Evolutionary conservation across 441 rosid genomes (phyloP), one percentile per base, ranked within the genome.

Genomic region (Gossypium schwendimanii): DNA sequence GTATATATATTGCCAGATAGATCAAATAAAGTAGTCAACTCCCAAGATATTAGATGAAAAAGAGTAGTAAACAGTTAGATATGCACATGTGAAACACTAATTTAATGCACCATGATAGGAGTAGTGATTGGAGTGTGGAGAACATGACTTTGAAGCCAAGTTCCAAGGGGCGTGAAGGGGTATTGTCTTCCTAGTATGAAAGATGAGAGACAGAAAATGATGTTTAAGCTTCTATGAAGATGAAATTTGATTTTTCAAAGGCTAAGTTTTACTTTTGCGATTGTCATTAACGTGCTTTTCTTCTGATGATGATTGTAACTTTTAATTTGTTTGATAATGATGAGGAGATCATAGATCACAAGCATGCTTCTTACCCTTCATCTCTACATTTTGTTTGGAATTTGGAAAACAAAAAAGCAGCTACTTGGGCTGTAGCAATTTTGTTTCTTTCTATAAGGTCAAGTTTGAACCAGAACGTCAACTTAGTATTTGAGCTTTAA

Each of bases 61-160:
- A 26, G 28, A 39, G n/a, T 36, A 62, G 11, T 18, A 18, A 17
- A 18, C 49, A 18, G 17, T 44, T 11, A 11, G 67, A 62, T 62
- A 62, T 10, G 6, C 14, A 15, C 3, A 20, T 54, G 12, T 14
- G n/a, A 17, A 62, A 8, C 0, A 33, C 1, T 41, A 44, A 44
- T 20, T 64, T 20, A 41, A 64, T 64, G 53, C 28, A 9, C 3
- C n/a, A 36, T 55, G 33, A 55, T 55, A 63, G 59, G 59, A 20
- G 6, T 70, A 21, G 61, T 39, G 50, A 70, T 70, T 53, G 52
- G 36, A 14, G 20, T 23, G 55, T 23, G 18, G 41, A 18, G 55
- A 36, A 31, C 17, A 50, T 77, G 41, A 59, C 85, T 73, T 82
- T 63, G 79, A 79, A 82, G 79, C 26, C 5, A 79, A 79, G 85